A percentile compares a stretch with the other conserved stretches of the same genome.
Evolutionary conservation across 345 rosid genomes (phyloP).

Genomic region (Excoecaria agallocha): DNA sequence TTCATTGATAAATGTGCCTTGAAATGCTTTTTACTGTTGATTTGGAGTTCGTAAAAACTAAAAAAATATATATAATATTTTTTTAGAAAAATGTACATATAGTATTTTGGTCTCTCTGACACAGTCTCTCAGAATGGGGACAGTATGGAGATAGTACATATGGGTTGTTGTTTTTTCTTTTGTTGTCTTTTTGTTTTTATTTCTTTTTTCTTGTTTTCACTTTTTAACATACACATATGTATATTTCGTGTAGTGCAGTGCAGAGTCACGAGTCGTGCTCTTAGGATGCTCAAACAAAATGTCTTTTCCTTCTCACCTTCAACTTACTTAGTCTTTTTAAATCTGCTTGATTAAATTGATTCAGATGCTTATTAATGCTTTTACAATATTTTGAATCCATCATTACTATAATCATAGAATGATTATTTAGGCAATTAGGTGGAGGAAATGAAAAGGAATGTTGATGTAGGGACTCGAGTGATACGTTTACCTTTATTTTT

Average conservation of each 20-base stretch:
- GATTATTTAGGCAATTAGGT: neutral
- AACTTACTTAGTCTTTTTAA: too few relatives aligned
- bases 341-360: neutral
- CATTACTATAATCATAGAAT: neutral
- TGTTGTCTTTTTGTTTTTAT: conserved; percentile 37
- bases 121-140: conserved; percentile 44
- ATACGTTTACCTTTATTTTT: neutral
- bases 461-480: neutral
- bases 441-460: neutral
- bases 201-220: conserved; percentile 19
- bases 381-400: neutral
- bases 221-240: neutral
- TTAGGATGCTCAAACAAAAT: conserved; percentile 20
- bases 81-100: neutral
- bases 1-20: conserved; percentile 18
- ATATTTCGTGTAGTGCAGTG: neutral
- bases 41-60: neutral
- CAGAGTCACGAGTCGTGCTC: conserved; percentile 40
- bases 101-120: conserved; percentile 37
- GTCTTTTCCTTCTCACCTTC: neutral
- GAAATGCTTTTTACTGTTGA: neutral
- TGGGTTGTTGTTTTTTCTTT: conserved; percentile 32
- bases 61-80: neutral
- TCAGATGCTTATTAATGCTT: neutral
- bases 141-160: conserved; percentile 29